Conservation (phyloP, 352 stramenopile species). For the Phytophthora niederhauseri region DNA sequence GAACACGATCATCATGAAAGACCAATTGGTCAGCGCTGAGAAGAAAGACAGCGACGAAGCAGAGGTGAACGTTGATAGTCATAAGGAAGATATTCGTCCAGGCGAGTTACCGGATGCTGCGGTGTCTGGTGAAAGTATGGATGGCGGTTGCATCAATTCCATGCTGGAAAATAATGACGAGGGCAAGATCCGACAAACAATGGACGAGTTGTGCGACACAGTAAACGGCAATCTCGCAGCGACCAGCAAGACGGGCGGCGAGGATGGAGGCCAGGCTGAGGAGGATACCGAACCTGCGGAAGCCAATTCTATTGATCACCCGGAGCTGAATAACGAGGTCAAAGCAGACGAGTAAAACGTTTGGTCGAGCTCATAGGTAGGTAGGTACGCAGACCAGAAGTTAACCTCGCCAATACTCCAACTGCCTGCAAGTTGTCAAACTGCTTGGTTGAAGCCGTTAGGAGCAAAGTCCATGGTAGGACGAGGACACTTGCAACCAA, state of each 20-base stretch:
- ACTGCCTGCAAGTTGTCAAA: too few relatives aligned
- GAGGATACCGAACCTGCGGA: not conserved
- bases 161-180: not conserved
- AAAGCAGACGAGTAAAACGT: not conserved
- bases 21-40: not conserved
- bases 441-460: too few relatives aligned
- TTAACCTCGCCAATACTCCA: not conserved
- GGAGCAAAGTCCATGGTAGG: too few relatives aligned
- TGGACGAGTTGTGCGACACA: not conserved
- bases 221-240: not conserved
- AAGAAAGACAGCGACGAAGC: not conserved
- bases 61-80: not conserved
- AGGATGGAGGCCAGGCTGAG: not conserved
- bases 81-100: not conserved
- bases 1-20: not conserved
- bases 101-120: not conserved
- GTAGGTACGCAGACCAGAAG: not conserved
- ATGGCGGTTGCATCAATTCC: not conserved
- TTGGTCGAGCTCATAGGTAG: not conserved
- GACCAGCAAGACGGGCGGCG: not conserved
- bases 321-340: conserved; percentile 1
- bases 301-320: not conserved
- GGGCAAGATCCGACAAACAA: not conserved
- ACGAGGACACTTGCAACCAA: too few relatives aligned
- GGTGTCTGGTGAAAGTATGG: not conserved